Evolutionary conservation across 192 early-diverging fungal species (phyloP).

Genomic region (Ambispora gerdemannii): DNA sequence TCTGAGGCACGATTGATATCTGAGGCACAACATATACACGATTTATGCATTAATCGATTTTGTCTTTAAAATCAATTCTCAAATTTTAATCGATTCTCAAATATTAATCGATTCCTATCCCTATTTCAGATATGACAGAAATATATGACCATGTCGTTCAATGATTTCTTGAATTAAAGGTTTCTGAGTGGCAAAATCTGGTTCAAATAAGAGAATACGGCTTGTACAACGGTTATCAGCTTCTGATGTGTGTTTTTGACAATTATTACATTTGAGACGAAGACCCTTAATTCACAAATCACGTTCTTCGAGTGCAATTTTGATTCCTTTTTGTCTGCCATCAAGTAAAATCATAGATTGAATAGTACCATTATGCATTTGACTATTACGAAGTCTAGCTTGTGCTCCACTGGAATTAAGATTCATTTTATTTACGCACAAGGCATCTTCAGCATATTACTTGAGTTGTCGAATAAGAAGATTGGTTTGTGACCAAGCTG

Average conservation of each 20-base stretch:
- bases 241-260: not conserved
- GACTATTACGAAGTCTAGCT: slow-evolving; percentile 5
- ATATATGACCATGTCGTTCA: not conserved
- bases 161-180: slow-evolving; percentile 18
- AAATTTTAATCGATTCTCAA: too few species aligned
- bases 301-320: too few species aligned
- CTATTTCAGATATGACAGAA: not conserved
- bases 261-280: not conserved
- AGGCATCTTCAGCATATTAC: slow-evolving; percentile 27
- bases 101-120: too few species aligned
- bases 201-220: slow-evolving; percentile 2
- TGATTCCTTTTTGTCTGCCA: slow-evolving; percentile 34
- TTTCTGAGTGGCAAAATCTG: slow-evolving; percentile 19
- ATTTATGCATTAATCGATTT: too few species aligned
- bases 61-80: too few species aligned
- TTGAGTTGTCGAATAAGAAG: slow-evolving; percentile 33
- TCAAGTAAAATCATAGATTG: slow-evolving; percentile 30
- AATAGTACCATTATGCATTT: not conserved
- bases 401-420: slow-evolving; percentile 25
- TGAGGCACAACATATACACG: too few species aligned
- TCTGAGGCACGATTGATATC: too few species aligned
- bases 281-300: not conserved
- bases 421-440: slow-evolving; percentile 32
- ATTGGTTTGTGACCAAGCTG: slow-evolving; percentile 23
- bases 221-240: slow-evolving; percentile 11